Evolutionary conservation across 306 rosid genomes (phyloP), one percentile per base, ranked within the genome.

Genomic region (Vachellia pachyceras): DNA sequence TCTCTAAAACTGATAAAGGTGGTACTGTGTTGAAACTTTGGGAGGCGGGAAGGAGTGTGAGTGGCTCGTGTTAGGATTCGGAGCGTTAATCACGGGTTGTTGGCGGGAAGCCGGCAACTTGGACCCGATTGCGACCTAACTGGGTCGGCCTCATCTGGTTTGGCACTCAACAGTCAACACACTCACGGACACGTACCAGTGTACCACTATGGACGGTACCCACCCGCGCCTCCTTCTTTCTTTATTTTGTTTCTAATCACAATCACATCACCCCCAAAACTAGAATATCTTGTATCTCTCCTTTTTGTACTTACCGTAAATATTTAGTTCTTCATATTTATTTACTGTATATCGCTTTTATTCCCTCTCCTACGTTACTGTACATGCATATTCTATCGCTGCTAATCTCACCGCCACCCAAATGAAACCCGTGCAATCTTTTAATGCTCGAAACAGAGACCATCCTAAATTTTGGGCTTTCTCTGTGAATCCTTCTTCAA

Each of bases 21-120:
- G 13, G 15, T n/a, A 68, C 50, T 49, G 25, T 47, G 10, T 20
- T 13, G 29, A 9, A 22, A 7, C 81, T 66, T 49, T 7, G 5
- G 55, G 58, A 3, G 44, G 29, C 20, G 79, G 84, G 54, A 42
- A 14, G 47, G 46, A 67, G 17, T 60, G 1, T 3, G 69, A 33
- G 49, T 20, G 57, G 13, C 35, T 46, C 42, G 20, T 69, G 52
- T 39, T 64, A 7, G 79, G 71, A 35, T 18, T 54, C 5, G 82
- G 65, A 42, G 57, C 66, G 46, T 23, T 22, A 64, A 64, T 82
- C 86, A 72, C 71, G 63, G 85, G 69, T 8, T 39, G 15, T 58
- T 25, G 35, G 60, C 58, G 22, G 36, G 23, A 49, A 58, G 35
- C 49, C 58, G 22, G 36, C 37, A 49, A 58, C 15, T n/a, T 18